Evolutionary conservation across 495 filamentous ascomycete species (phyloP), one percentile per base, ranked within the genome.

Genomic region (Aspergillus affinis): DNA sequence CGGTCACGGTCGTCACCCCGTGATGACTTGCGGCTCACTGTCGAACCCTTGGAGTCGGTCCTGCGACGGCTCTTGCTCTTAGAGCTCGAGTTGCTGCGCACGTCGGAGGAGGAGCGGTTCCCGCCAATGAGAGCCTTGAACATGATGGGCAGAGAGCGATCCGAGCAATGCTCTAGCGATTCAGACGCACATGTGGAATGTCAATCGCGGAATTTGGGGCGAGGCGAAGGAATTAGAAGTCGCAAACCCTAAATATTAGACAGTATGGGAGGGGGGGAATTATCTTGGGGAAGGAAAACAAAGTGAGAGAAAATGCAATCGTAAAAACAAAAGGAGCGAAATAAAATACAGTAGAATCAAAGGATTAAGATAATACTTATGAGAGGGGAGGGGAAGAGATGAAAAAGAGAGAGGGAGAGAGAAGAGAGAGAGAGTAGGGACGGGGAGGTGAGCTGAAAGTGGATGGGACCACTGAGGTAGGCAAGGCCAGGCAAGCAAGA

Each of bases 1-100:
- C 80, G 76, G 59, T 80, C 75, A 75, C 81, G 80, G 75, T 82
- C 80, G 72, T 82, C 81, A 78, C 74, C 78, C 71, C 81, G 76
- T 73, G 81, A 71, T 46, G 82, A 75, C 63, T 77, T 83, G 63
- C 79, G 75, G 55, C 76, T 78, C 54, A 75, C 73, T 61, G 72
- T 69, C 10, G 70, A 76, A 20, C 60, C 54, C 55, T 69, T 77
- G 50, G 69, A 71, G 50, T 68, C 67, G 52, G 67, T 61, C 61
- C 68, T 72, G 69, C 75, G 74, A 58, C 72, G 68, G 61, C 61
- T 57, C 46, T 57, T 66, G 54, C 62, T 69, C 54, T 72, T 73
- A 15, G 73, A 75, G 51, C 68, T 65, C 54, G 73, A 72, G 59
- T 54, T 67, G 61, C 70, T 74, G 68, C 72, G 75, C 57, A 55